Conservation (phyloP, 148 eudicot genomes). For the Amaranthus hypochondriacus region DNA sequence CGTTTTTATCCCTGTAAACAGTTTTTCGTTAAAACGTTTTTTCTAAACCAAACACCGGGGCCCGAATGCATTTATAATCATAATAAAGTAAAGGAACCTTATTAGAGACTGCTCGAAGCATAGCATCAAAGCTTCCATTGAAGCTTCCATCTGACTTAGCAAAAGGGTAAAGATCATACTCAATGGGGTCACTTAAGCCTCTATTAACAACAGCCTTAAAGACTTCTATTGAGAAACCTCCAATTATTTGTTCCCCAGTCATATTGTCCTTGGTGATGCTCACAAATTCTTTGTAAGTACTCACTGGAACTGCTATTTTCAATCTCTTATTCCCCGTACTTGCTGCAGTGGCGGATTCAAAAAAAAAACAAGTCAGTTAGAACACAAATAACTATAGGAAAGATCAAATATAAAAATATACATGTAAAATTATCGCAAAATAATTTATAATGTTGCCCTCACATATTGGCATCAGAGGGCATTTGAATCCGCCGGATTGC, state of each 20-base stretch:
- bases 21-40: not conserved
- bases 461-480: too few relatives aligned
- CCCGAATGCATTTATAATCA: not conserved
- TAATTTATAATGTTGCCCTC: too few relatives aligned
- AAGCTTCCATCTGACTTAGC: conserved; percentile 12
- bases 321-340: not conserved
- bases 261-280: not conserved
- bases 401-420: too few relatives aligned
- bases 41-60: not conserved
- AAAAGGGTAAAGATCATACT: not conserved
- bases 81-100: not conserved
- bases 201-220: conserved; percentile 2
- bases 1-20: not conserved
- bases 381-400: too few relatives aligned
- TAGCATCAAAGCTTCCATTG: conserved; percentile 21
- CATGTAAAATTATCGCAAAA: too few relatives aligned
- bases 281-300: conserved; percentile 16
- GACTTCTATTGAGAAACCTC: conserved; percentile 22
- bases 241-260: not conserved
- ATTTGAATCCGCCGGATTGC: too few relatives aligned
- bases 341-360: too few relatives aligned
- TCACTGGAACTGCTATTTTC: conserved; percentile 15
- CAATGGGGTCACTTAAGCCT: not conserved
- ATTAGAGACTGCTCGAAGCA: conserved; percentile 12
- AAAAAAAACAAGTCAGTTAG: too few relatives aligned